Base-by-base conservation (phyloP, 169 alveolate genomes). In the Plasmodium gonderi region DNA sequence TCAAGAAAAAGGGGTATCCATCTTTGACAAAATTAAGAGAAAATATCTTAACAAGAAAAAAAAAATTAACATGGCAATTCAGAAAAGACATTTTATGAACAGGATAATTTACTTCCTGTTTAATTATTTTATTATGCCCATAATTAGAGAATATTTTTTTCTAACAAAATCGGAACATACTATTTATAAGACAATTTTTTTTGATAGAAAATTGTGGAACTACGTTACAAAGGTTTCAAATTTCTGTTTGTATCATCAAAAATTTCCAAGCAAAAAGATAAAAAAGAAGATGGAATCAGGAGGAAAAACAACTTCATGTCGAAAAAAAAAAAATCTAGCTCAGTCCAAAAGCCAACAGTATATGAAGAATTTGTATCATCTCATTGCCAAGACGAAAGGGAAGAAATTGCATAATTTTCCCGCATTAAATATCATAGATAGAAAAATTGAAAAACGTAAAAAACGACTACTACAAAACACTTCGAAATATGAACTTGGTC, bases 51-150 rank as follows among this genome's bases (percentile, higher is more conserved):
- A 33, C 31, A 90, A 79, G 26, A 40, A 54, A 23, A 90, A 90
- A 67, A 90, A 90, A 78, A 90, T 69, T 42, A 42, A 77, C 38
- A 29, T 64, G 40, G 68, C 83, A 0, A 67, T 78, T 65, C 65
- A 67, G 74, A 90, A 90, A 69, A 90, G 94, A 79, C 90, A 90
- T 78, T 36, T 77, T 17, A 38, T 90, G 65, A 79, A 67, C 44
- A 90, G 94, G 74, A 23, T 90, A 44, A 79, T 90, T 77, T 74
- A 90, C 74, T 90, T 90, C 42, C 90, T 90, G 12, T 90, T 90
- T 79, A 90, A 90, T 69, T 90, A 90, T 65, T 78, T 90, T 51
- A 79, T 90, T 72, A 90, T 90, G 94, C 94, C 94, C 1, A 20
- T 90, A 64, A 90, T 67, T 29, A 54, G 90, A 26, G 49, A 69